Base-by-base conservation (phyloP, 352 stramenopile species). In the Phytophthora sp. region DNA sequence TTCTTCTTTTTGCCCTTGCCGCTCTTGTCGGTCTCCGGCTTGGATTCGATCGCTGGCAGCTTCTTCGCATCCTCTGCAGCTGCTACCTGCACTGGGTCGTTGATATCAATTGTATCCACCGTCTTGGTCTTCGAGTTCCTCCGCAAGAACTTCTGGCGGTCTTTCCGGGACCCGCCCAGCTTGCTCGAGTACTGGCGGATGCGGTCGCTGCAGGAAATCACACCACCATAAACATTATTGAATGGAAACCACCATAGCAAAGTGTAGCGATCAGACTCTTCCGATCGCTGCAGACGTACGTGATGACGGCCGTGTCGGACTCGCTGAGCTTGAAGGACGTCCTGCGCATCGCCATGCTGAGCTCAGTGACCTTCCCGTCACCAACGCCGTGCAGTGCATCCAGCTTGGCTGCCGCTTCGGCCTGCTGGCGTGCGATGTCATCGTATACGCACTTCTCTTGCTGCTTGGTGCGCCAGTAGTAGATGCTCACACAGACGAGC, bases 151-250 rank as follows among this genome's bases (percentile, higher is more conserved):
- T 93, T 94, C 57, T 77, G 77, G 3, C 86, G 84, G 51, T 94
- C 84, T 52, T 79, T 79, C 23, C 67, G 73, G 5, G 74, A 80
- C 15, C 86, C 86, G 21, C 77, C 71, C 41, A 94, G 63, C 38
- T 90, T 90, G 69, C 78, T 86, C 44, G 86, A 92, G 66, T 94
- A 89, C 58, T 90, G 69, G 35, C 84, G 79, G 56, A 93, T 82
- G 3, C 84, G 82, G 18, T 91, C 82, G 4, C 86, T 94, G 39
- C 15, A 63, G 2, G 24, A n/a, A n/a, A n/a, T n/a, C n/a, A n/a
- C n/a, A n/a, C n/a, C 33, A 56, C 39, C 18, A 55, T 9, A 62
- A 20, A 52, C 11, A 47, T 31, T 38, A 57, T 29, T 44, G 16
- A 26, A 47, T 35, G 1, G 31, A 36, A 26, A 54, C 6, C 44